Evolutionary conservation across 768 basidiomycete genomes (phyloP), one percentile per base, ranked within the genome.

Genomic region (Pisolithus microcarpus): DNA sequence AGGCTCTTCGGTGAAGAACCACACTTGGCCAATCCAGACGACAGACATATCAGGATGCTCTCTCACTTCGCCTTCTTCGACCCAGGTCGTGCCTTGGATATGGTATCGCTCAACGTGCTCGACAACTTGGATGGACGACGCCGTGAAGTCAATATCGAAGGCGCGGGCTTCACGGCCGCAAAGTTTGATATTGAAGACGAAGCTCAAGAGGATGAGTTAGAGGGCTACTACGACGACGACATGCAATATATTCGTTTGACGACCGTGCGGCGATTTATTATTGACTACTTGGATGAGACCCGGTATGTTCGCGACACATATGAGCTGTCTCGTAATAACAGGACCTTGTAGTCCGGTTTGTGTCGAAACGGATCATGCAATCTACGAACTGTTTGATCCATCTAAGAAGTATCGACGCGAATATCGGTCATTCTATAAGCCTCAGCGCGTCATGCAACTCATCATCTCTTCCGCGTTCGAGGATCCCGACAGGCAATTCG

Each of bases 11-110:
- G 75, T 7, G 77, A 78, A 54, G 72, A 72, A 43, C 59, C 59
- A n/a, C 65, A 63, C 30, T 62, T 59, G n/a, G 62, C 56, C 2
- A 61, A 70, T 15, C 70, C 68, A 39, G 70, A 55, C 13, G 57
- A 58, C 31, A 82, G 83, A 58, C 84, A 81, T 8, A 65, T 78
- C n/a, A 76, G 86, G 3, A 55, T 76, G 7, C 69, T 90, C 5
- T 70, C 71, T 5, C 73, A 76, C 24, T 90, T 87, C 55, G 58
- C 70, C 1, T 71, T 88, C 43, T 87, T 84, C 59, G 81, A 88
- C 49, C 70, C 78, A 0, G 65, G 60, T 4, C 70, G 74, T 24
- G 56, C 63, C 10, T 71, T 74, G 16, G 70, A 74, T 39, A 62
- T 84, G 56, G 67, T 82, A 0, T 70, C 77, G 2, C 70, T 84